A percentile compares a stretch with the other conserved stretches of the same genome.
Evolutionary conservation across 1,139 yeast genomes (phyloP).

Genomic region (Hansenula sp.): DNA sequence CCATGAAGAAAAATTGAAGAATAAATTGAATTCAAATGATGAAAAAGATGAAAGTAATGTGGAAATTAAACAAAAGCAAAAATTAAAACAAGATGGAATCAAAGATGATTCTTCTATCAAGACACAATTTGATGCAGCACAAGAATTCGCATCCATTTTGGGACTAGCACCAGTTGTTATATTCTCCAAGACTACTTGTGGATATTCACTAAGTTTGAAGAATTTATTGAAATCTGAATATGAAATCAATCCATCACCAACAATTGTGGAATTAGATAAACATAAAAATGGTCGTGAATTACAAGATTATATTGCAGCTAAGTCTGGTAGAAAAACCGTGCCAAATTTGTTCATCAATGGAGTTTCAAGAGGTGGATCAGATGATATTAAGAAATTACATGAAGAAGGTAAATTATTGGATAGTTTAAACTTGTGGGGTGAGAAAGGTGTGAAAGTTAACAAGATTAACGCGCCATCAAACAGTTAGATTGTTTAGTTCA

Average conservation of each 20-base stretch:
- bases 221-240: constrained; percentile 59
- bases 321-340: constrained; percentile 64
- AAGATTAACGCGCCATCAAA: constrained; percentile 52
- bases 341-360: constrained; percentile 69
- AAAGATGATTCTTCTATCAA: constrained; percentile 1
- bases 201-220: constrained; percentile 71
- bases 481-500: constrained; percentile 10
- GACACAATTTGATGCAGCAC: constrained; percentile 51
- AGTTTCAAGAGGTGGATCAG: constrained; percentile 71
- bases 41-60: constrained; percentile 1
- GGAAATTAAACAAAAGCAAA: not conserved
- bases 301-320: constrained; percentile 53
- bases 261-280: constrained; percentile 76
- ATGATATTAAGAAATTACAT: constrained; percentile 69
- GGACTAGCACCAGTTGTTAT: constrained; percentile 65
- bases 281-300: constrained; percentile 64
- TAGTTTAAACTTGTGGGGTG: constrained; percentile 61
- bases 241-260: constrained; percentile 66
- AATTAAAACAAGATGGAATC: not conserved
- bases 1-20: constrained; percentile 18
- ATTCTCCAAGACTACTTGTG: constrained; percentile 71
- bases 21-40: constrained; percentile 4
- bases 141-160: constrained; percentile 57
- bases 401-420: constrained; percentile 46
- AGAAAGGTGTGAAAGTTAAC: constrained; percentile 46